A percentile compares a stretch with the other conserved stretches of the same genome.
phyloP scores from a whole-genome alignment of 441 rosid species.

The Gossypium lobatum region DNA sequence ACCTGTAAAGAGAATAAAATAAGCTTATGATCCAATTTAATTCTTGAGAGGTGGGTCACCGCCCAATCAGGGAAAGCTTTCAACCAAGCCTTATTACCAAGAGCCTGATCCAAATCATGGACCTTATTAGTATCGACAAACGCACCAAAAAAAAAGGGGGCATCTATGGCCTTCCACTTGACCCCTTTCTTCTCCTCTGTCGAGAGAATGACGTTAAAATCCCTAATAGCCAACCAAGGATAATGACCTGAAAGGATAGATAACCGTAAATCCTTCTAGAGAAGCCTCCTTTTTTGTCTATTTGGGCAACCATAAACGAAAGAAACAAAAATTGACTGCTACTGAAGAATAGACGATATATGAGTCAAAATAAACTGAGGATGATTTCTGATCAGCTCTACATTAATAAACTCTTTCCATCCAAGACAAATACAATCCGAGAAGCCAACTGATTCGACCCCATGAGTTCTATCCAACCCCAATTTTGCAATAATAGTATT shows the following conservation, averaged over 20 bases:
- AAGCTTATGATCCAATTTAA: background rate
- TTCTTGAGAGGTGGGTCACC: background rate
- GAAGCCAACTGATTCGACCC: background rate
- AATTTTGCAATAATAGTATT: background rate
- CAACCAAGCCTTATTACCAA: background rate
- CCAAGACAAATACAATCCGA: background rate
- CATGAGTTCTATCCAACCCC: background rate
- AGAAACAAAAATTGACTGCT: background rate
- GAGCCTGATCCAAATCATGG: background rate
- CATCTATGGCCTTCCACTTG: background rate
- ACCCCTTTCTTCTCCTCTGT: background rate
- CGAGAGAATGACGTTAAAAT: background rate
- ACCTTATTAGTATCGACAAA: background rate
- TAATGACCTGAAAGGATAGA: background rate
- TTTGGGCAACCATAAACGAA: background rate
- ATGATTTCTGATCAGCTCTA: background rate
- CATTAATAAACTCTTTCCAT: background rate
- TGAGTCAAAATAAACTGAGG: background rate
- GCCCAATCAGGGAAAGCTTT: background rate
- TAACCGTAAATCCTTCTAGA: background rate
- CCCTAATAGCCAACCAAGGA: background rate
- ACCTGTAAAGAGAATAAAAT: background rate
- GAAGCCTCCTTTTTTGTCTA: background rate
- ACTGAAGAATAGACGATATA: background rate
- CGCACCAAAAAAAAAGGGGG: background rate